Conservation (phyloP, 768 basidiomycete genomes). For the Kwoniella shandongensis region DNA sequence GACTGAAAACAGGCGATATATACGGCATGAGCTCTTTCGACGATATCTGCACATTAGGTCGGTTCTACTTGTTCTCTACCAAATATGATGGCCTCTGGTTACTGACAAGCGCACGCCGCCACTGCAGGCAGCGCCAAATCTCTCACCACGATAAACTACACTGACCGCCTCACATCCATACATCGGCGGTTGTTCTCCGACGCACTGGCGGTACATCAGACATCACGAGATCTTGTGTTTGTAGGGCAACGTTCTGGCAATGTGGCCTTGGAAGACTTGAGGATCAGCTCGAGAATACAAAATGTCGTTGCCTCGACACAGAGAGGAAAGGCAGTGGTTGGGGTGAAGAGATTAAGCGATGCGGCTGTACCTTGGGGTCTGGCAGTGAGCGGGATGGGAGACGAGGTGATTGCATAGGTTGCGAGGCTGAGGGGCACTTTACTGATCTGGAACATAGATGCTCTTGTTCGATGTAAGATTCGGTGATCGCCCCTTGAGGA, state of each 20-base stretch:
- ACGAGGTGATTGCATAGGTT: slow-evolving; percentile 33
- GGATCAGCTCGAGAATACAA: slow-evolving; percentile 10
- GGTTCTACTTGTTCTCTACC: slow-evolving; percentile 2
- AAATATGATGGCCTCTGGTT: not conserved
- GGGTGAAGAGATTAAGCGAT: slow-evolving; percentile 39
- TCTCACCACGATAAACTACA: slow-evolving; percentile 17
- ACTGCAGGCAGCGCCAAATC: slow-evolving; percentile 22
- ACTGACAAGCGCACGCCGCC: not conserved
- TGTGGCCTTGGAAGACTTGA: slow-evolving; percentile 33
- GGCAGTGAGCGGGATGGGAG: slow-evolving; percentile 33
- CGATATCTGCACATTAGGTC: slow-evolving; percentile 34
- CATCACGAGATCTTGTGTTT: slow-evolving; percentile 29
- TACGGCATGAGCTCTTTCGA: slow-evolving; percentile 30
- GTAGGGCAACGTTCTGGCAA: slow-evolving; percentile 27
- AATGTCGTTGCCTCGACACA: slow-evolving; percentile 13
- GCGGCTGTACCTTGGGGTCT: slow-evolving; percentile 41
- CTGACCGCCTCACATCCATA: slow-evolving; percentile 1
- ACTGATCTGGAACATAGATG: slow-evolving; percentile 19
- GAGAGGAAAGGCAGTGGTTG: slow-evolving; percentile 38
- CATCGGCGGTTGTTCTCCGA: slow-evolving; percentile 29
- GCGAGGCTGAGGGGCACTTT: not conserved
- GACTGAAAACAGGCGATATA: slow-evolving; percentile 25
- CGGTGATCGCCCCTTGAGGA: slow-evolving; percentile 17
- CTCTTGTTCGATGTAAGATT: slow-evolving; percentile 38
- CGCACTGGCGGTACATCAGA: slow-evolving; percentile 34